Percentiles rank a stretch among this genome's conserved stretches.
These are phyloP conservation scores for Conringia planisiliqua DNA, from an alignment of 345 rosid genomes.

Conservation along the genomic window DNA sequence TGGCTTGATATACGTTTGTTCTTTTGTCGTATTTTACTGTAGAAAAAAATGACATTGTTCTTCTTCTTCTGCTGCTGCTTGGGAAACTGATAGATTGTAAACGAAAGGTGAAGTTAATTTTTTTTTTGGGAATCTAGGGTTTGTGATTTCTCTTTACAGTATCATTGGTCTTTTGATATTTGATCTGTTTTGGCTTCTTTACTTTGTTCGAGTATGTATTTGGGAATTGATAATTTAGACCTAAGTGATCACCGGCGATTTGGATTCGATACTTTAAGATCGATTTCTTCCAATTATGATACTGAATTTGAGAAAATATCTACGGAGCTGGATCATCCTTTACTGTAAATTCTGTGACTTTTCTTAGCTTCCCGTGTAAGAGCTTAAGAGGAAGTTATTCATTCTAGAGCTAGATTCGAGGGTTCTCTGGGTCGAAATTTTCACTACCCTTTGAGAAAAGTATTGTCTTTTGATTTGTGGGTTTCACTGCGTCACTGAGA, in stretches of 20 bases:
- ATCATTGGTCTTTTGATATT: neutral
- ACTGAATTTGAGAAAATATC: neutral
- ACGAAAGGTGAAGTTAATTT: conserved; percentile 26
- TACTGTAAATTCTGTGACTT: neutral
- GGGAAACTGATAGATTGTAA: conserved; percentile 12
- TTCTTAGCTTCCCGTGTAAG: neutral
- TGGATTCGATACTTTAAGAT: neutral
- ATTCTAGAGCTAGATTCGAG: neutral
- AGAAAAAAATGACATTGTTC: neutral
- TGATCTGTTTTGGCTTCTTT: neutral
- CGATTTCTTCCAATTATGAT: neutral
- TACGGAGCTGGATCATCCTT: neutral
- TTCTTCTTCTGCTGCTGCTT: neutral
- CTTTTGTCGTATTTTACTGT: neutral
- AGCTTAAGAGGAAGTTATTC: neutral
- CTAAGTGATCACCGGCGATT: conserved; percentile 14
- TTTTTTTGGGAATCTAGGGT: neutral
- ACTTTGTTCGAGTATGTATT: neutral
- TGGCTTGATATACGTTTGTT: neutral
- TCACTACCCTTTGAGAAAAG: neutral
- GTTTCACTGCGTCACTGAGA: neutral
- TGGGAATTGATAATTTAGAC: neutral
- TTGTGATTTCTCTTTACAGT: neutral
- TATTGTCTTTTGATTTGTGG: neutral
- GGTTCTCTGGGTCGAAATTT: neutral